These are phyloP conservation scores for Mallotus nudiflorus DNA, from an alignment of 345 rosid species.

Conservation along the genomic window DNA sequence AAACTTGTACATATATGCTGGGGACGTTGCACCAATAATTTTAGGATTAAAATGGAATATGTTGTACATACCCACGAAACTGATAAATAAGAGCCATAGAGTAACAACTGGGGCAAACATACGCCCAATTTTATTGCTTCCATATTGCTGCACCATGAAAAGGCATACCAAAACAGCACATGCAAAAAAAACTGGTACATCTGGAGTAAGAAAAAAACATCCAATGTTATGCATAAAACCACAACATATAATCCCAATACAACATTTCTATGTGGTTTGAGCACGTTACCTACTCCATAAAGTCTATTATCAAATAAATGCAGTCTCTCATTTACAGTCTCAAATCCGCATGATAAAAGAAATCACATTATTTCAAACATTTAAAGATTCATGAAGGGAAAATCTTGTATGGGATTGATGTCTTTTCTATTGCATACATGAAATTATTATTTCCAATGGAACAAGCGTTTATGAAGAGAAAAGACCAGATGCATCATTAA, in stretches of 20 bases:
- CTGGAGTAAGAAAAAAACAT: slow-evolving; percentile 32
- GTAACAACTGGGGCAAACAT: slow-evolving; percentile 53
- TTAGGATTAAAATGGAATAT: slow-evolving; percentile 30
- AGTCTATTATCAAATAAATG: neutral
- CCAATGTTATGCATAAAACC: neutral
- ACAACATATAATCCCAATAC: neutral
- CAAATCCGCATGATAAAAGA: neutral
- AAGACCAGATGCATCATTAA: too few species aligned
- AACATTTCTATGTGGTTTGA: neutral
- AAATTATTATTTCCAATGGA: neutral
- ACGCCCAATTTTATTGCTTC: slow-evolving; percentile 52
- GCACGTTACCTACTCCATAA: neutral
- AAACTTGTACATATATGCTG: slow-evolving; percentile 44
- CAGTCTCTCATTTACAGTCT: neutral
- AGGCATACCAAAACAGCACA: slow-evolving; percentile 55
- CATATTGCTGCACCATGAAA: slow-evolving; percentile 58
- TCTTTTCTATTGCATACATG: neutral
- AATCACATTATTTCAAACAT: neutral
- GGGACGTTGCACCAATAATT: slow-evolving; percentile 46
- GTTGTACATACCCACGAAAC: slow-evolving; percentile 56
- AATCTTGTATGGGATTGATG: neutral
- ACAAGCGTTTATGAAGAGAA: neutral
- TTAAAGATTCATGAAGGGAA: neutral
- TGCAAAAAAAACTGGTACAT: slow-evolving; percentile 53
- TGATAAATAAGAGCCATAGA: slow-evolving; percentile 51